Evolutionary conservation across 2,329 filamentous ascomycete genomes (phyloP).

Genomic region (Escovopsis sp.): DNA sequence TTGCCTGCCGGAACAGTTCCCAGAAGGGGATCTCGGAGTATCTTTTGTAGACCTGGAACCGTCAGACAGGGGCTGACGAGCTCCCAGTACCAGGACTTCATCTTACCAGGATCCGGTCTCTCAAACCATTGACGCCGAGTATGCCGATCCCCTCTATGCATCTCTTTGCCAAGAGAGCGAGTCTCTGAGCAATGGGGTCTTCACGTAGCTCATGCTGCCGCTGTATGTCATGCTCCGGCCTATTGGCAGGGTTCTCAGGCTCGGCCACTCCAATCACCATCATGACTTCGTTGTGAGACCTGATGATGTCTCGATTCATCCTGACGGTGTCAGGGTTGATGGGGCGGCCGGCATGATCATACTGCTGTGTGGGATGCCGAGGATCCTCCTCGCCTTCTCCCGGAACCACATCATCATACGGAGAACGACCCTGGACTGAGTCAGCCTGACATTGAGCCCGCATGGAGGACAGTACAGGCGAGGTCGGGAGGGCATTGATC

Average conservation of each 20-base stretch:
- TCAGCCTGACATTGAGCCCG: neutral
- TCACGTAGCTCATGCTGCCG: conserved; percentile 33
- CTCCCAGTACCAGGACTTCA: neutral
- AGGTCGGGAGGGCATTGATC: conserved; percentile 7
- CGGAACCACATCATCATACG: conserved; percentile 41
- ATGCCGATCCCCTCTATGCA: conserved; percentile 28
- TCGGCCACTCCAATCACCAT: conserved; percentile 47
- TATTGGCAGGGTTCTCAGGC: conserved; percentile 31
- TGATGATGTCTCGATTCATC: conserved; percentile 41
- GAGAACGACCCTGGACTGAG: conserved; percentile 36
- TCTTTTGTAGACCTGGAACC: conserved; percentile 33
- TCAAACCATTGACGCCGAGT: conserved; percentile 38
- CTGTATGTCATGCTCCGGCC: conserved; percentile 26
- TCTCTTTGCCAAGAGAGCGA: conserved; percentile 18
- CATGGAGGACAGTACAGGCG: neutral
- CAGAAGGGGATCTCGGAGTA: conserved; percentile 35
- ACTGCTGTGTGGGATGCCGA: conserved; percentile 30
- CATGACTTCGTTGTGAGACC: conserved; percentile 50
- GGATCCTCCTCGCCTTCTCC: conserved; percentile 30
- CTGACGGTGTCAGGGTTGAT: conserved; percentile 38
- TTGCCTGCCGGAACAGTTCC: conserved; percentile 21
- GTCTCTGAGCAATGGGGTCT: conserved; percentile 27
- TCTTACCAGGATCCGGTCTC: conserved; percentile 38
- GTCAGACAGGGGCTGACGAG: conserved; percentile 4
- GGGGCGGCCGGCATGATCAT: conserved; percentile 41